Conservation (phyloP, 2,329 filamentous ascomycete genomes). For the Epichloe baconii region DNA sequence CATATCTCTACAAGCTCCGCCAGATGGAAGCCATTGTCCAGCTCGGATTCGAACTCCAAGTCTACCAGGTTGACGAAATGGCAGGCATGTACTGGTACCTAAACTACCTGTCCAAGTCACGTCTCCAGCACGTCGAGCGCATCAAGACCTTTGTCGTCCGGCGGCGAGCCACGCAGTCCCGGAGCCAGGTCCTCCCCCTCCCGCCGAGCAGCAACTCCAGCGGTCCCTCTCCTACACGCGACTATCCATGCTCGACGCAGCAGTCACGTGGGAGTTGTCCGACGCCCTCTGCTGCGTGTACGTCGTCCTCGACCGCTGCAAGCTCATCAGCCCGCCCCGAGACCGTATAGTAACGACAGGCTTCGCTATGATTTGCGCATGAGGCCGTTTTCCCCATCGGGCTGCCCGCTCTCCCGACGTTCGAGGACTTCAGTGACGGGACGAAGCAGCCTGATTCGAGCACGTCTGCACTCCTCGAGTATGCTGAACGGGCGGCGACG, state of each 20-base stretch:
- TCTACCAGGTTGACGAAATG: constrained; percentile 78
- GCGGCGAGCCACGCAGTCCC: constrained; percentile 21
- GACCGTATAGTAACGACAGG: constrained; percentile 53
- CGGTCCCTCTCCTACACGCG: constrained; percentile 43
- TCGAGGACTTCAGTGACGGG: constrained; percentile 43
- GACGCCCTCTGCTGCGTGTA: constrained; percentile 50
- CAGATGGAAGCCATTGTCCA: constrained; percentile 81
- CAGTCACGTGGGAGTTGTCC: constrained; percentile 45
- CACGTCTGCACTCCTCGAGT: constrained; percentile 27
- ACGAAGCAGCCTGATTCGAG: constrained; percentile 26
- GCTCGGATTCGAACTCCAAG: constrained; percentile 83
- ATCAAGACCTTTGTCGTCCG: constrained; percentile 53
- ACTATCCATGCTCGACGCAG: constrained; percentile 49
- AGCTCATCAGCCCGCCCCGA: constrained; percentile 35
- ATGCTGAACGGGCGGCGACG: constrained; percentile 32
- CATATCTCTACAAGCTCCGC: constrained; percentile 77
- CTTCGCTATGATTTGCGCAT: constrained; percentile 74
- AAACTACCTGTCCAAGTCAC: constrained; percentile 56
- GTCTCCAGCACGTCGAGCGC: constrained; percentile 56
- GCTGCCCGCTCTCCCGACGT: constrained; percentile 53
- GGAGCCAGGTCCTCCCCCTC: constrained; percentile 8
- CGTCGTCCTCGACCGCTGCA: constrained; percentile 47
- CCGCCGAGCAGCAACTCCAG: constrained; percentile 29
- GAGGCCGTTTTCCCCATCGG: constrained; percentile 65
- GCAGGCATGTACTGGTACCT: constrained; percentile 87